A percentile compares a stretch with the other conserved stretches of the same genome.
Conservation (phyloP, 108 stramenopile genomes). For the Schizochytrium sp. region DNA sequence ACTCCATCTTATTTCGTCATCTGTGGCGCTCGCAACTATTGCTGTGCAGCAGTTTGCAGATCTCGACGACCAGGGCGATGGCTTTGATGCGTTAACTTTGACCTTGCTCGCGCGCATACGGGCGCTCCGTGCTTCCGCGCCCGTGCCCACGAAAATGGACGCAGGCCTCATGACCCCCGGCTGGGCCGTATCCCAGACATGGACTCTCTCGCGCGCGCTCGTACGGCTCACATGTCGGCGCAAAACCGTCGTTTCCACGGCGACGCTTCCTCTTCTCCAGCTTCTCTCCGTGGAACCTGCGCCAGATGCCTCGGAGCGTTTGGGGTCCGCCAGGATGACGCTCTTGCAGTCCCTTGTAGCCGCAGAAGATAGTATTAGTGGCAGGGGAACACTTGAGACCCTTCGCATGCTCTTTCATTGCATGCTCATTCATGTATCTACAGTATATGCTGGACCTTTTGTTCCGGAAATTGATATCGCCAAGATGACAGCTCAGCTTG, state of each 20-base stretch:
- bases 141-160: not conserved
- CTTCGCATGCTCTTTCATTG: not conserved
- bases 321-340: not conserved
- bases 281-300: not conserved
- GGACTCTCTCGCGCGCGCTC: not conserved
- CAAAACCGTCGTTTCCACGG: not conserved
- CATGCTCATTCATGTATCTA: not conserved
- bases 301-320: not conserved
- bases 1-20: not conserved
- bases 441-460: not conserved
- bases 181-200: not conserved
- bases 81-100: not conserved
- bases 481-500: not conserved
- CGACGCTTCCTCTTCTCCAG: not conserved
- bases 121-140: not conserved
- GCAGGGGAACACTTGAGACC: not conserved
- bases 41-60: not conserved
- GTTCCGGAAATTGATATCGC: not conserved
- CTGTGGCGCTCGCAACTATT: not conserved
- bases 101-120: not conserved
- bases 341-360: not conserved
- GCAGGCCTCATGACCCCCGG: not conserved
- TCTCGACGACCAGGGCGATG: not conserved
- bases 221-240: not conserved
- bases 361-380: not conserved